Conservation (phyloP, 2,329 filamentous ascomycete genomes). For the Aspergillus quadrilineatus region DNA sequence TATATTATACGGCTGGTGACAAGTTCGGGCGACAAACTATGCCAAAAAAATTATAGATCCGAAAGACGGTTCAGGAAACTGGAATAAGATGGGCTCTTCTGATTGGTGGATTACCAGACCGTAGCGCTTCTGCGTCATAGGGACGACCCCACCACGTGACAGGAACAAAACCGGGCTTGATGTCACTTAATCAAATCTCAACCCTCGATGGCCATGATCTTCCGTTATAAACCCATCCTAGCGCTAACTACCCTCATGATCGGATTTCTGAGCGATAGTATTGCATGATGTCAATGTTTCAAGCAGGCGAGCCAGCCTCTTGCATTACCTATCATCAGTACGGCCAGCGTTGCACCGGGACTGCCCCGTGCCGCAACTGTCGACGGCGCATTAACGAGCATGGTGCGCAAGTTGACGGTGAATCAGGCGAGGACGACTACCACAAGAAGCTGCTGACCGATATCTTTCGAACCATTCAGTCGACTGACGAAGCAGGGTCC, state of each 20-base stretch:
- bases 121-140: not conserved
- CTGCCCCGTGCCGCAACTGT: conserved; percentile 1
- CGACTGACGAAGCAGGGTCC: conserved; percentile 19
- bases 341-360: not conserved
- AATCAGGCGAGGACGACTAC: conserved; percentile 14
- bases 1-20: not conserved
- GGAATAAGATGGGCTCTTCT: not conserved
- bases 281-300: not conserved
- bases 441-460: conserved; percentile 30
- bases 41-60: not conserved
- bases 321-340: conserved; percentile 2
- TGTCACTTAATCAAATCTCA: not conserved
- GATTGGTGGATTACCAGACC: not conserved
- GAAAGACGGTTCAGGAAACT: not conserved
- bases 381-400: not conserved
- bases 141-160: not conserved
- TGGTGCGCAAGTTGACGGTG: not conserved
- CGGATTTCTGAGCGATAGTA: not conserved
- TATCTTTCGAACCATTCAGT: conserved; percentile 29
- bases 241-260: not conserved
- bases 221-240: not conserved
- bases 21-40: not conserved
- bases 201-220: not conserved
- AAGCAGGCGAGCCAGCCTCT: not conserved
- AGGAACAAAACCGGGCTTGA: not conserved